Base-by-base conservation (phyloP, 106 monocot species). In the Dendrobium catenatum region DNA sequence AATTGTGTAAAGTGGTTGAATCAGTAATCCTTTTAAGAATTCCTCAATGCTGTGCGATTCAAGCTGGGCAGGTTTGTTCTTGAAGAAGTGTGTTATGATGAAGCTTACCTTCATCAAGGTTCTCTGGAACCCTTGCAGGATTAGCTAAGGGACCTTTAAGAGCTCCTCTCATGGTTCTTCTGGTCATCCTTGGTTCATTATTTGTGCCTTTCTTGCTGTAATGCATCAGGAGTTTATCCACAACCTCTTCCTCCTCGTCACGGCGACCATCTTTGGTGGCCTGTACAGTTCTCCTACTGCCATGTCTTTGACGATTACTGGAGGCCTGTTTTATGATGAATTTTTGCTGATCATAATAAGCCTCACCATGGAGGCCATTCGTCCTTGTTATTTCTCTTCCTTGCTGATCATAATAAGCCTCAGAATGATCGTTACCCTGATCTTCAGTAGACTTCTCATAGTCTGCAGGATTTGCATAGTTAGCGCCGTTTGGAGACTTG, bases 221-320 rank as follows among this genome's bases (percentile, higher is more conserved):
- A 51, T 13, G 51, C 10, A 51, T 51, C 51, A 51, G 13, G 51
- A 51, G 51, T 51, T 13, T 51, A 51, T 51, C 51, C 51, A 51
- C 15, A 51, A 13, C 13, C 51, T 51, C 51, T 13, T 51, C 51
- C 51, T 51, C 51, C 13, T 2, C 15, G 51, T 51, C 51, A 3
- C 15, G 2, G 51, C 51, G 1, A 51, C 2, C 51, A 51, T 51
- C 51, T 51, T 51, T 15, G 51, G 51, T 13, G 13, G 51, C 13
- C 51, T 13, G 13, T 51, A 13, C 10, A 51, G 51, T 13, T 51
- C 13, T 10, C 22, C 81, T 84, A n/a, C 82, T 68, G 27, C 72
- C 78, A 18, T 83, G 48, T 61, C 73, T 82, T 73, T 78, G 37
- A 40, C 18, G 67, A 27, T 19, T 73, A n/a, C 54, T 77, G n/a